Base-by-base conservation (phyloP, 768 basidiomycete species). In the Lactifluus pinguis region DNA sequence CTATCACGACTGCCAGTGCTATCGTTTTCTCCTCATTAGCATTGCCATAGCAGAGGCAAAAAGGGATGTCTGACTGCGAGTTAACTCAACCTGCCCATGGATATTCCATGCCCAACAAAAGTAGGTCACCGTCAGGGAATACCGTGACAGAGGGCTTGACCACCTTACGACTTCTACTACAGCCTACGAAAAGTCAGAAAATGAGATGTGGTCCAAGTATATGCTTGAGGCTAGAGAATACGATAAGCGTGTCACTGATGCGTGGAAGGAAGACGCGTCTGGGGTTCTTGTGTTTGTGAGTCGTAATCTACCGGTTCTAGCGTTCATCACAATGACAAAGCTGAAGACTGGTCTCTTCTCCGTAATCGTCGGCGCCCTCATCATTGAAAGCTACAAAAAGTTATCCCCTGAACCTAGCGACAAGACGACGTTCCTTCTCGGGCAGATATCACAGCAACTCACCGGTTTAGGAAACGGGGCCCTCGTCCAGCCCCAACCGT, bases 311-410 rank as follows among this genome's bases (percentile, higher is more conserved):
- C n/a, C n/a, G n/a, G n/a, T n/a, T n/a, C n/a, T n/a, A n/a, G n/a
- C n/a, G n/a, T n/a, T n/a, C n/a, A n/a, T n/a, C n/a, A n/a, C n/a
- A n/a, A n/a, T n/a, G n/a, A n/a, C n/a, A n/a, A n/a, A n/a, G n/a
- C n/a, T n/a, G n/a, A n/a, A n/a, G n/a, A n/a, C n/a, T n/a, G n/a
- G n/a, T n/a, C n/a, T n/a, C n/a, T n/a, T n/a, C n/a, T n/a, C n/a
- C n/a, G n/a, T n/a, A n/a, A n/a, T n/a, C n/a, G n/a, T n/a, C n/a
- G n/a, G n/a, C n/a, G 47, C 61, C 17, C 63, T 68, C 42, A 44
- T 68, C 39, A 38, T 69, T 19, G 58, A 63, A 41, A 65, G 68
- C 25, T 66, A 61, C 39, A 52, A 66, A 38, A 49, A 44, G n/a
- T 47, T 69, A 19, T 61, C 62, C 10, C 44, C 49, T 9, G 59